phyloP scores from a whole-genome alignment of 345 rosid species.

The Capsella bursapastoris region DNA sequence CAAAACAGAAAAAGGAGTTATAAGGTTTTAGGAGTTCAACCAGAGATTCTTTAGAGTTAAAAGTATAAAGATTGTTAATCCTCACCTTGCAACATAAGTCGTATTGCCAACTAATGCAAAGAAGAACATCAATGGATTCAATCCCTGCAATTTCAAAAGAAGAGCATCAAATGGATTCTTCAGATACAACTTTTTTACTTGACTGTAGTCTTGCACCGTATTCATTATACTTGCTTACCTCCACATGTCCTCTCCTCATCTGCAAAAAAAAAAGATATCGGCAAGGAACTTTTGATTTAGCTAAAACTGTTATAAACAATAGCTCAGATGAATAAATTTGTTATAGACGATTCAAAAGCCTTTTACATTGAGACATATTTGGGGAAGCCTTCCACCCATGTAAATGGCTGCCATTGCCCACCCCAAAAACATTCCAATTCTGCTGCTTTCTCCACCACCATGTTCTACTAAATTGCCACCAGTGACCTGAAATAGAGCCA shows the following conservation, averaged over 20 bases:
- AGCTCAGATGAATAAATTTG: background rate
- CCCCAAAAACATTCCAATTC: slow-evolving; percentile 64
- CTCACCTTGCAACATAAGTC: slow-evolving; percentile 82
- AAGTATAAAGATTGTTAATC: background rate
- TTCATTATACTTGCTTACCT: slow-evolving; percentile 51
- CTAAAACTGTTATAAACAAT: background rate
- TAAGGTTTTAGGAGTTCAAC: background rate
- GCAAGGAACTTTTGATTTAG: slow-evolving; percentile 15
- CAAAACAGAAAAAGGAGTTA: slow-evolving; percentile 17
- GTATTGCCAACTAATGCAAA: slow-evolving; percentile 80
- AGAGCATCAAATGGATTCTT: background rate
- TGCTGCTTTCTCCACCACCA: slow-evolving; percentile 46
- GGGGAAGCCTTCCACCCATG: slow-evolving; percentile 95
- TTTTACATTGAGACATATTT: slow-evolving; percentile 76
- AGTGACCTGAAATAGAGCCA: slow-evolving; percentile 49
- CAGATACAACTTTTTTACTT: slow-evolving; percentile 14
- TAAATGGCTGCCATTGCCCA: slow-evolving; percentile 91
- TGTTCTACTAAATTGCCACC: slow-evolving; percentile 43
- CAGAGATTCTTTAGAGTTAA: background rate
- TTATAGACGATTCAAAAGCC: background rate
- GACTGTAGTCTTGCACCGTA: background rate
- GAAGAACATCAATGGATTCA: slow-evolving; percentile 81
- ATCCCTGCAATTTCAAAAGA: slow-evolving; percentile 58
- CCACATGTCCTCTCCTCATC: slow-evolving; percentile 82
- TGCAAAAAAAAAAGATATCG: slow-evolving; percentile 42